Evolutionary conservation across 1,284 basidiomycete species (phyloP).

Genomic region (Ustilago nuda): DNA sequence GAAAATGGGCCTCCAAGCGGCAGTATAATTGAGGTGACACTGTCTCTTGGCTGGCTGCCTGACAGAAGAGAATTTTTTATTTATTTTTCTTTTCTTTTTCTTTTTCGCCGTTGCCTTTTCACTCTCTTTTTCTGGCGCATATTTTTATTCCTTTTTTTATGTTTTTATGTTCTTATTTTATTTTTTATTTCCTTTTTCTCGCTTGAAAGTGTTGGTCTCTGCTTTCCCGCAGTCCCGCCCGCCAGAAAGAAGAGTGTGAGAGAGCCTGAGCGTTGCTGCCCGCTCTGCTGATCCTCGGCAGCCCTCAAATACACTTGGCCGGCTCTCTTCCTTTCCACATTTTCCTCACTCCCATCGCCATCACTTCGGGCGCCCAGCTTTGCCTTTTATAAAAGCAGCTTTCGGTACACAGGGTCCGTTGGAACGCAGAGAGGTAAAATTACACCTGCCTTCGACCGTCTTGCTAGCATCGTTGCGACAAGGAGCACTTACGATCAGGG

Average conservation of each 20-base stretch:
- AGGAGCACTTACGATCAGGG: background rate
- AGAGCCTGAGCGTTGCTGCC: background rate
- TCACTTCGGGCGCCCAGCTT: background rate
- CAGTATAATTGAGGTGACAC: constrained; percentile 3
- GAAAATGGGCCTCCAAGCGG: constrained; percentile 2
- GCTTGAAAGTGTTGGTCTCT: constrained; percentile 1
- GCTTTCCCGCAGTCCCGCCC: constrained; percentile 7
- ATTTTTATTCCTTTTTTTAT: background rate
- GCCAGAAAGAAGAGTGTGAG: background rate
- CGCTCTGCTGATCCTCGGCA: constrained; percentile 10
- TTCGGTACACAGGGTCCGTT: background rate
- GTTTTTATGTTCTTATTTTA: background rate
- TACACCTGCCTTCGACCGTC: background rate
- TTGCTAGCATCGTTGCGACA: background rate
- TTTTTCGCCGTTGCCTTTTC: constrained; percentile 11
- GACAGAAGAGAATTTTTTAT: constrained; percentile 12
- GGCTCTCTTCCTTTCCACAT: background rate
- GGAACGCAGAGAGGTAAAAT: background rate
- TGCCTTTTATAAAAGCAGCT: constrained; percentile 1
- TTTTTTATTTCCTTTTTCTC: constrained; percentile 2
- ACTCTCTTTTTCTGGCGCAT: constrained; percentile 11
- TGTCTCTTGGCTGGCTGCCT: constrained; percentile 1
- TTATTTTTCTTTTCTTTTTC: constrained; percentile 11
- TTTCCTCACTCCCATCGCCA: constrained; percentile 5
- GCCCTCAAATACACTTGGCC: constrained; percentile 5